Percentiles rank a stretch among this genome's conserved stretches.
Evolutionary conservation across 2,329 filamentous ascomycete genomes (phyloP).

Genomic region (Xylariaceae sp.): DNA sequence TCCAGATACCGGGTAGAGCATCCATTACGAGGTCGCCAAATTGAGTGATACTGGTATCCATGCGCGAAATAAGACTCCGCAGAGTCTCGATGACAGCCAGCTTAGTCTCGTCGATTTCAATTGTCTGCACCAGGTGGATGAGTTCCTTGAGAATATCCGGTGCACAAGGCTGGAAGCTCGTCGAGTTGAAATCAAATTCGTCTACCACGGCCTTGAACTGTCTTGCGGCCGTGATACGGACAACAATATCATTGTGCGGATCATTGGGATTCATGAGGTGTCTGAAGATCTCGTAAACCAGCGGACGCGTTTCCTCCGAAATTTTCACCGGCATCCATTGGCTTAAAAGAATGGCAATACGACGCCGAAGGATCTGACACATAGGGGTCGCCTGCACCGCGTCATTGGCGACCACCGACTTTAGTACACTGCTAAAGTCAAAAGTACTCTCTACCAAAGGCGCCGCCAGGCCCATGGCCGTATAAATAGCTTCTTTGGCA

Average conservation of each 20-base stretch:
- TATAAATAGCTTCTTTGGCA: conserved; percentile 91
- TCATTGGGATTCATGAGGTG: conserved; percentile 78
- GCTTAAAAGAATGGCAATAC: conserved; percentile 82
- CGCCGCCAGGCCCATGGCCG: conserved; percentile 81
- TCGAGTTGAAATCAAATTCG: conserved; percentile 74
- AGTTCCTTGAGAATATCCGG: conserved; percentile 67
- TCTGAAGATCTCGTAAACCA: conserved; percentile 85
- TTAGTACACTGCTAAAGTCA: conserved; percentile 79
- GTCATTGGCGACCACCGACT: conserved; percentile 71
- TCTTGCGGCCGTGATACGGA: conserved; percentile 83
- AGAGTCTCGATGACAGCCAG: conserved; percentile 86
- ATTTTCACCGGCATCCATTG: conserved; percentile 85
- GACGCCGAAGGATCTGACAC: conserved; percentile 79
- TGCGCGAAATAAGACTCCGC: conserved; percentile 70
- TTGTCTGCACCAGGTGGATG: conserved; percentile 72
- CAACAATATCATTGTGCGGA: conserved; percentile 80
- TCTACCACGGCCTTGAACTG: conserved; percentile 78
- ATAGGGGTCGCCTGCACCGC: conserved; percentile 59
- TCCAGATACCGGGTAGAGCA: conserved; percentile 78
- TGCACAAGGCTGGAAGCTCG: conserved; percentile 73
- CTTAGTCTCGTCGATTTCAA: conserved; percentile 82
- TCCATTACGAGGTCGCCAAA: conserved; percentile 78
- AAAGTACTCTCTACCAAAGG: conserved; percentile 68
- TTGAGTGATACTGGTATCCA: conserved; percentile 66
- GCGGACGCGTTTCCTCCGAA: conserved; percentile 59